Base-by-base conservation (phyloP, 768 basidiomycete genomes). In the Mycena filopes region DNA sequence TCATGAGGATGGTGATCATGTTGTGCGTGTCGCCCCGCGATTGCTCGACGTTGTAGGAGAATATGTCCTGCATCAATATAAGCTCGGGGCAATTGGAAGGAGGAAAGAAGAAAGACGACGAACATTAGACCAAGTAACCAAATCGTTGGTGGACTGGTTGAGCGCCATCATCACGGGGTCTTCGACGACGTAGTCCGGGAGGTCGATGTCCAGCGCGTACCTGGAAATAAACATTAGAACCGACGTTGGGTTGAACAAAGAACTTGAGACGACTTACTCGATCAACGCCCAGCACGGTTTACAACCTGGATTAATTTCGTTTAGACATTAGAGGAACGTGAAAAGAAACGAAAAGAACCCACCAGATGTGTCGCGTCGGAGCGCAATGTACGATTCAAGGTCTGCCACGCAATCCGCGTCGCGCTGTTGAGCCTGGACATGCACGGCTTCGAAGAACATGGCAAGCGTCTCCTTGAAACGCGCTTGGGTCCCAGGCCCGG, bases 41-140 rank as follows among this genome's bases (percentile, higher is more conserved):
- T 74, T 92, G 91, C 71, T 92, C 91, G 46, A 87, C 85, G 64
- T 92, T 91, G 75, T 89, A 93, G 1, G 90, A 92, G 72, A 89
- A 89, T 38, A 92, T 88, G 66, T 92, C 91, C 90, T 91, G 61
- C 4, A 38, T 10, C 38, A 31, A 33, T 31, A 60, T 46, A 65
- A 67, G 49, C 54, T 56, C 21, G 38, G 20, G n/a, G n/a, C n/a
- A n/a, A n/a, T n/a, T 16, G 26, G 23, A 7, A 15, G 13, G 26
- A 11, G 21, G 4, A 20, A n/a, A 10, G 23, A 26, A n/a, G 46
- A 48, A 46, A 53, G 72, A 48, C 46, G 49, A 72, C 87, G 71
- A 75, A 92, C 92, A 72, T 94, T 94, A 21, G 91, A 91, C 91
- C 90, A 92, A n/a, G 90, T 87, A 57, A 93, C 89, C 57, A 93